A percentile compares a stretch with the other conserved stretches of the same genome.
These are phyloP conservation scores for Nitzschia palea DNA, from an alignment of 108 stramenopile genomes.

Conservation along the genomic window DNA sequence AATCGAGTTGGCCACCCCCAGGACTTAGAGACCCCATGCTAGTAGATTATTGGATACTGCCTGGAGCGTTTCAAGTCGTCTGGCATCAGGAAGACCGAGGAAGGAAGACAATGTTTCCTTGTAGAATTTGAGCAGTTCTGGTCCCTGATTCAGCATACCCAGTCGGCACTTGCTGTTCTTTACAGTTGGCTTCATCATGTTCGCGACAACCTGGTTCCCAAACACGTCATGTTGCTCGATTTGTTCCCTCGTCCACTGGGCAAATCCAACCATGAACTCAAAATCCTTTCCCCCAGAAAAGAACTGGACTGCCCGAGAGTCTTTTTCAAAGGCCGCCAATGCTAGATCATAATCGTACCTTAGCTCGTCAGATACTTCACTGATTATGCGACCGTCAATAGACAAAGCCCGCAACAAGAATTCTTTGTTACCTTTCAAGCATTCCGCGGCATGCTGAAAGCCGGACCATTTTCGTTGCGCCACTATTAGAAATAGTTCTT, in stretches of 20 bases:
- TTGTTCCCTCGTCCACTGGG: constrained; percentile 6
- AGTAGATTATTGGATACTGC: constrained; percentile 14
- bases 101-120: not conserved
- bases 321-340: constrained; percentile 2
- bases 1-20: too few relatives aligned
- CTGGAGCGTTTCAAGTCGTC: not conserved
- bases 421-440: constrained; percentile 24
- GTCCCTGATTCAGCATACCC: constrained; percentile 27
- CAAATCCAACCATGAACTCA: constrained; percentile 25
- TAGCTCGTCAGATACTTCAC: not conserved
- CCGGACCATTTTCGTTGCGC: constrained; percentile 25
- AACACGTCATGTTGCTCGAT: constrained; percentile 1
- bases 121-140: not conserved
- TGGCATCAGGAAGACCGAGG: constrained; percentile 14
- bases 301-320: constrained; percentile 15
- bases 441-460: constrained; percentile 22
- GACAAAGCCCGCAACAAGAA: constrained; percentile 31
- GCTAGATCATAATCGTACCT: constrained; percentile 22
- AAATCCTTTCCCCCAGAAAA: constrained; percentile 26
- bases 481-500: constrained; percentile 21
- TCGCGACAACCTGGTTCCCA: not conserved
- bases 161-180: not conserved
- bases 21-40: constrained; percentile 28
- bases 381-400: constrained; percentile 28
- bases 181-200: not conserved